Conservation (phyloP, 192 early-diverging fungal species). For the Rhizoclosmatium sp. region DNA sequence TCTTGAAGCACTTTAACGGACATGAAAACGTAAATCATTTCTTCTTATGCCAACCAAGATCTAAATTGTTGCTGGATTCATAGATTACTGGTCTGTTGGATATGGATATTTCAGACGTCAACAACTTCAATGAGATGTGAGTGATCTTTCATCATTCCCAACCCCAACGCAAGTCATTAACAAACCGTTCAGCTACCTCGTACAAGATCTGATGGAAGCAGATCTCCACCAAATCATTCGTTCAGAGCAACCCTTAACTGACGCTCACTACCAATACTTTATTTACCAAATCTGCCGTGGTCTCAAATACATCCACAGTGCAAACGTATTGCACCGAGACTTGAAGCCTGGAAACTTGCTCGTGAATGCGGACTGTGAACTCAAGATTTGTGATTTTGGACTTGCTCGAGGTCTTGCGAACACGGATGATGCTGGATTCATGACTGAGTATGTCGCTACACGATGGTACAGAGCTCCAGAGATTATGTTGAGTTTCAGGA, state of each 20-base stretch:
- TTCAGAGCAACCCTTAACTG: conserved; percentile 88
- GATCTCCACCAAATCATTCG: conserved; percentile 98
- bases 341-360: conserved; percentile 84
- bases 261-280: conserved; percentile 99
- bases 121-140: conserved; percentile 90
- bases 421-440: conserved; percentile 46
- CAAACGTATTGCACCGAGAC: conserved; percentile 97
- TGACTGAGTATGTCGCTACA: conserved; percentile 68
- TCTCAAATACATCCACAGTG: conserved; percentile 98
- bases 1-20: conserved; percentile 75
- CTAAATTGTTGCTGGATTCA: neutral
- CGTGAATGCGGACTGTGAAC: conserved; percentile 65
- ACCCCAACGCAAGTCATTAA: neutral
- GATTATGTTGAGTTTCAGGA: conserved; percentile 61
- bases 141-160: neutral
- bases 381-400: conserved; percentile 67
- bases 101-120: conserved; percentile 82
- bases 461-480: conserved; percentile 67
- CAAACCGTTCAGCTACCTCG: conserved; percentile 70
- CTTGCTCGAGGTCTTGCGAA: conserved; percentile 55
- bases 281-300: conserved; percentile 96
- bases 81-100: conserved; percentile 94
- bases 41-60: neutral
- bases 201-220: conserved; percentile 99
- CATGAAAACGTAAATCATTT: conserved; percentile 71